Evolutionary conservation across 768 basidiomycete genomes (phyloP).

Genomic region (Gloeostereum incarnatum): DNA sequence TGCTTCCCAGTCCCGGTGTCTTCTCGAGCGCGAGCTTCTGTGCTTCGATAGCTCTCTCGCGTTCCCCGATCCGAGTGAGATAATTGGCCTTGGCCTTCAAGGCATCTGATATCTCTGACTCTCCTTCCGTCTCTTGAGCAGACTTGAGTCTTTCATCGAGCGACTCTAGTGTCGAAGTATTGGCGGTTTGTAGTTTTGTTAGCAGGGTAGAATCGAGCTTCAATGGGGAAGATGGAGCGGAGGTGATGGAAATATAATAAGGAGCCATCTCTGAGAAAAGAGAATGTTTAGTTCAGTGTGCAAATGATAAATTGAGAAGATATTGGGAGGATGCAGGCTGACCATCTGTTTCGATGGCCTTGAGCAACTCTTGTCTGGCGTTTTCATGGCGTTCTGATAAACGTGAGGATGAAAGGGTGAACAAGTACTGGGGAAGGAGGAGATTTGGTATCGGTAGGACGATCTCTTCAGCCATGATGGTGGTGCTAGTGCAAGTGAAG

Average conservation of each 20-base stretch:
- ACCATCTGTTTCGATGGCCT: conserved; percentile 77
- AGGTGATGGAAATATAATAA: conserved; percentile 56
- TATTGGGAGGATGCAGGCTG: conserved; percentile 15
- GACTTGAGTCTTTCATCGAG: conserved; percentile 76
- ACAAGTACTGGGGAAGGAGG: conserved; percentile 69
- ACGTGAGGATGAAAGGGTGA: conserved; percentile 54
- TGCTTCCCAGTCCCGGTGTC: conserved; percentile 84
- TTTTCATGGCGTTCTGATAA: conserved; percentile 57
- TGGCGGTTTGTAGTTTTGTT: conserved; percentile 53
- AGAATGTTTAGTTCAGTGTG: too few species aligned
- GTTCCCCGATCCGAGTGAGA: conserved; percentile 84
- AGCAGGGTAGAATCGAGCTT: conserved; percentile 45
- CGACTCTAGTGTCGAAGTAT: conserved; percentile 60
- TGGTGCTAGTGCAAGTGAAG: conserved; percentile 1
- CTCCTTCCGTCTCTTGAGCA: conserved; percentile 86
- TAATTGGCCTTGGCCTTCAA: conserved; percentile 80
- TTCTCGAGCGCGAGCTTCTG: conserved; percentile 83
- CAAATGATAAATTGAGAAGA: neutral
- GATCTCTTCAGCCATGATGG: conserved; percentile 71
- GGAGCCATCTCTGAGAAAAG: conserved; percentile 71
- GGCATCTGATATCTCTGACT: conserved; percentile 87
- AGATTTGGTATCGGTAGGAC: conserved; percentile 86
- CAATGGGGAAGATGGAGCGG: conserved; percentile 33
- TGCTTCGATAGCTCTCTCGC: conserved; percentile 79
- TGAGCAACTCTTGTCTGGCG: conserved; percentile 55